These are phyloP conservation scores for Tricharina praecox DNA, from an alignment of 495 filamentous ascomycete genomes.

Conservation along the genomic window DNA sequence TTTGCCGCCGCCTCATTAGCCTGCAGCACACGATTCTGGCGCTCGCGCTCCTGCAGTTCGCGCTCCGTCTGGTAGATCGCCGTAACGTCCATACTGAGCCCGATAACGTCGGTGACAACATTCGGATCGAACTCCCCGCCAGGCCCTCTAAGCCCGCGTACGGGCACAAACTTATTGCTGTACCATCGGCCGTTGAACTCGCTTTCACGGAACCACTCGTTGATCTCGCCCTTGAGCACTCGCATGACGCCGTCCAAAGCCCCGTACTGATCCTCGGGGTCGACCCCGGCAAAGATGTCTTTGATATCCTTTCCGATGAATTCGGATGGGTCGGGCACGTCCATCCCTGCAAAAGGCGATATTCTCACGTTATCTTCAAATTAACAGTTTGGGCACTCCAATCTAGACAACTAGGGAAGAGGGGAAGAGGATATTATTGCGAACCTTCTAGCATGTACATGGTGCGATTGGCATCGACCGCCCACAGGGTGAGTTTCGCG, in stretches of 20 bases:
- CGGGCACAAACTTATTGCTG: constrained; percentile 45
- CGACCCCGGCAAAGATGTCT: constrained; percentile 36
- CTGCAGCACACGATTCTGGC: constrained; percentile 43
- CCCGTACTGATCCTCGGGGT: constrained; percentile 12
- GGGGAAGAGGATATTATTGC: too few species aligned
- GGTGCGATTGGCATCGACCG: constrained; percentile 38
- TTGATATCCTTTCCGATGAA: constrained; percentile 43
- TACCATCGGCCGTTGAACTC: constrained; percentile 42
- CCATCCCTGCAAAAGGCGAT: constrained; percentile 17
- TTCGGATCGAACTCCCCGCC: constrained; percentile 31
- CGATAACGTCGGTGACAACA: constrained; percentile 47
- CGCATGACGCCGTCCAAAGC: constrained; percentile 39
- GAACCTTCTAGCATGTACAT: constrained; percentile 44
- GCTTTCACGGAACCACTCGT: constrained; percentile 36
- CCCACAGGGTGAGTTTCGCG: constrained; percentile 50
- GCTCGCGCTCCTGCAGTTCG: constrained; percentile 39
- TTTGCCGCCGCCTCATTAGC: constrained; percentile 48
- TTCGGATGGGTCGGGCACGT: constrained; percentile 16
- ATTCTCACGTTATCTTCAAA: constrained; percentile 10
- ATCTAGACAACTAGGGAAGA: constrained; percentile 40
- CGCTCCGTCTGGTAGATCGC: constrained; percentile 42
- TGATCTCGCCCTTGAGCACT: constrained; percentile 37
- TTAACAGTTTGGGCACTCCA: constrained; percentile 24
- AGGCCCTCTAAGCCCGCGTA: constrained; percentile 34
- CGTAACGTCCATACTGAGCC: constrained; percentile 51